These are phyloP conservation scores for Carpinus fangiana DNA, from an alignment of 306 rosid genomes.

Conservation along the genomic window DNA sequence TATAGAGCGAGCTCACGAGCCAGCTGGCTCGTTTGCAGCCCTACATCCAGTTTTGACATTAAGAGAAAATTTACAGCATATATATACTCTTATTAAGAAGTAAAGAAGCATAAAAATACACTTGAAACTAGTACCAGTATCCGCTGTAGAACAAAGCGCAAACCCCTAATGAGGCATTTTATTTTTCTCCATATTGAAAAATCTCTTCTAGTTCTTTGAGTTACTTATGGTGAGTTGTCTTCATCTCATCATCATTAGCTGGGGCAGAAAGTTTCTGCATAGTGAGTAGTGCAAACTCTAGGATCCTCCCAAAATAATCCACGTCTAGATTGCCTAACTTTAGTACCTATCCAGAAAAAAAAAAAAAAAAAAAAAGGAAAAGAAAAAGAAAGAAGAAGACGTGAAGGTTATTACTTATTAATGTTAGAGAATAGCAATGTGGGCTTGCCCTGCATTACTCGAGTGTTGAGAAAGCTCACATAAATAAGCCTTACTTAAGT, in stretches of 20 bases:
- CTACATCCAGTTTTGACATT: too few species aligned
- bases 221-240: constrained; percentile 30
- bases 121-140: constrained; percentile 33
- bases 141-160: constrained; percentile 53
- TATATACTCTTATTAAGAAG: neutral
- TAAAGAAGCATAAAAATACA: constrained; percentile 7
- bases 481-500: too few species aligned
- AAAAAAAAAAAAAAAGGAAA: too few species aligned
- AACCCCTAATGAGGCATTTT: constrained; percentile 38
- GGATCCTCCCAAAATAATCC: constrained; percentile 46
- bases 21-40: too few species aligned
- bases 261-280: constrained; percentile 53
- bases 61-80: neutral
- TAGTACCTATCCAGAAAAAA: too few species aligned
- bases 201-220: constrained; percentile 42
- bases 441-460: too few species aligned
- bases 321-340: constrained; percentile 43
- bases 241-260: constrained; percentile 44
- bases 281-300: constrained; percentile 49
- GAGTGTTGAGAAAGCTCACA: too few species aligned
- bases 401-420: too few species aligned
- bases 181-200: constrained; percentile 30
- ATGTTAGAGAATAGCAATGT: too few species aligned
- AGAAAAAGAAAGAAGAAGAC: too few species aligned
- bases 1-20: too few species aligned